Conservation (phyloP, 106 monocot genomes). For the Chionographis japonica region DNA sequence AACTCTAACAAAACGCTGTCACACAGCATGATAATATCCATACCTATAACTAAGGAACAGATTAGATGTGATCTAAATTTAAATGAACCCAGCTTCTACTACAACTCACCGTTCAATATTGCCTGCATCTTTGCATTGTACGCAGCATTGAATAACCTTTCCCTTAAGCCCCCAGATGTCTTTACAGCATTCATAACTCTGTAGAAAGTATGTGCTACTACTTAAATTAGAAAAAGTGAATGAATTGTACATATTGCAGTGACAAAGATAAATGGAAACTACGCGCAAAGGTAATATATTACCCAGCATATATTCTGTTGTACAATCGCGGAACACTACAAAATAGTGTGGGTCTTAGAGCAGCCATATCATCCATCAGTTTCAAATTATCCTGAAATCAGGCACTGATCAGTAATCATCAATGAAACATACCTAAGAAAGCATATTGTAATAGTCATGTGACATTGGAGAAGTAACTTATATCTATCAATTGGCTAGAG, state of each 20-base stretch:
- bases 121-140: slow-evolving; percentile 88
- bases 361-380: slow-evolving; percentile 90
- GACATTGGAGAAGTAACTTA: too few relatives aligned
- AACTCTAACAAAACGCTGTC: too few relatives aligned
- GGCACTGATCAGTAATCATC: not conserved
- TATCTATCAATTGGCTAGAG: too few relatives aligned
- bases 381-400: slow-evolving; percentile 86
- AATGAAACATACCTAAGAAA: not conserved
- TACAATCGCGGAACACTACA: slow-evolving; percentile 86
- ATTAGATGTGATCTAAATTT: not conserved
- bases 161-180: slow-evolving; percentile 72
- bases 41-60: too few relatives aligned
- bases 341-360: slow-evolving; percentile 82
- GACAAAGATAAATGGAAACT: not conserved
- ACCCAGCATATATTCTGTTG: slow-evolving; percentile 97
- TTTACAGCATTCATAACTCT: slow-evolving; percentile 93
- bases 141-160: slow-evolving; percentile 79
- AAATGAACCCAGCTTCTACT: not conserved
- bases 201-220: slow-evolving; percentile 7
- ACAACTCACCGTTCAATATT: slow-evolving; percentile 58
- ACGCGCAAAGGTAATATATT: slow-evolving; percentile 10
- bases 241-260: not conserved
- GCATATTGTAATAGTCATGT: too few relatives aligned
- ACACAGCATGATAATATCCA: too few relatives aligned
- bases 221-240: slow-evolving; percentile 4